Base-by-base conservation (phyloP, 2,329 filamentous ascomycete species). In the Albophoma yamanashiensis region DNA sequence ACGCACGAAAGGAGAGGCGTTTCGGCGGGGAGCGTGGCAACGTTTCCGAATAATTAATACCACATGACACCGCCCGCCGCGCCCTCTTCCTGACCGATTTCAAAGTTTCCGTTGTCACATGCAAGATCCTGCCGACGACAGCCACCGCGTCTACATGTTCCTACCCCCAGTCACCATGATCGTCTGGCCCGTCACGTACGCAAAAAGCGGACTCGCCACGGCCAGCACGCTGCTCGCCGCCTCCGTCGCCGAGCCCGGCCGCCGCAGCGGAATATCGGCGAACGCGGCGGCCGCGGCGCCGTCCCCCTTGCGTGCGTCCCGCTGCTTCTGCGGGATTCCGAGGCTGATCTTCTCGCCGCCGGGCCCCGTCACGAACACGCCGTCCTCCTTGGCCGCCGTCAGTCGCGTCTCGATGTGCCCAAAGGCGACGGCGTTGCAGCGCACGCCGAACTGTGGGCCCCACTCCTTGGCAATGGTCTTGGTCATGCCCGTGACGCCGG, bases 381-480 rank as follows among this genome's bases (percentile, higher is more conserved):
- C 91, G 22, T 85, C 84, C 74, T 96, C 92, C 79, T 95, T 96
- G 7, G 89, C 88, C 14, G 86, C 88, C 14, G 92, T 96, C 66
- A 96, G 75, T 3, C 92, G 79, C 0, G 92, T 96, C 66, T 84
- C 76, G 65, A 96, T 93, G 70, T 88, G 83, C 0, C 92, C 92
- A 67, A 95, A 96, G 5, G 91, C 91, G 58, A 96, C 80, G 3
- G 90, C 91, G 74, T 96, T 96, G 47, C 87, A 83, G 61, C 91
- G 80, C 7, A 96, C 91, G 58, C 91, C 91, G 67, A 92, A 96
- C 43, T 79, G 74, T 0, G 89, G 91, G 1, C 91, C 91, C 92
- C 91, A 96, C 78, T 96, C 87, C 77, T 96, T 95, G 3, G 91
- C 91, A 69, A 96, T 91, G 1, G 91, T 92, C 78, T 94, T 95